Evolutionary conservation across 257 asterid genomes (phyloP).

Genomic region (Misopates orontium): DNA sequence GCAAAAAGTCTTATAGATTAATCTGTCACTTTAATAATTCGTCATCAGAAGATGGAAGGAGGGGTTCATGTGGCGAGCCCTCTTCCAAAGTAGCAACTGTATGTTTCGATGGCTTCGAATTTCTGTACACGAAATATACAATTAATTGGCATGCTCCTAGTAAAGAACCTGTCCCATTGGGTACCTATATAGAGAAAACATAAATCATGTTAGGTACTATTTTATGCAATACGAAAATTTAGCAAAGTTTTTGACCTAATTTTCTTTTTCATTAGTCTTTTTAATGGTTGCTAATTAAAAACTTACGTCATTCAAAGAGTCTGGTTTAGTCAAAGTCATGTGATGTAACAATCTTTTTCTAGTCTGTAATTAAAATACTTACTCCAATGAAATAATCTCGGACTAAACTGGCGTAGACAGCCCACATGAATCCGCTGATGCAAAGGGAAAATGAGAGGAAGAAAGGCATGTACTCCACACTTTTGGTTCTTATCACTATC

Average conservation of each 20-base stretch:
- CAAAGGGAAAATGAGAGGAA: conserved; percentile 31
- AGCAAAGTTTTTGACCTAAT: no score
- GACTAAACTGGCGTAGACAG: conserved; percentile 24
- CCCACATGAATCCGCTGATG: conserved; percentile 28
- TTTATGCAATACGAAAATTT: no score
- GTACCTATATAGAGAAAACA: background rate
- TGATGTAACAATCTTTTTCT: background rate
- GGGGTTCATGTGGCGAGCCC: no score
- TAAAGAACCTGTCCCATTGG: conserved; percentile 11
- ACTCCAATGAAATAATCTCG: conserved; percentile 28
- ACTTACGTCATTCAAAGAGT: no score
- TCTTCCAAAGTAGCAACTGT: no score
- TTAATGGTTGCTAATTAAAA: no score
- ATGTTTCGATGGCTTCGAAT: background rate
- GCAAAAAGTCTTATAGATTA: no score
- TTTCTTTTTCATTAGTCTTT: no score
- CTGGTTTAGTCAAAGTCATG: background rate
- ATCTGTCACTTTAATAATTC: no score
- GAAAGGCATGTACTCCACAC: conserved; percentile 38
- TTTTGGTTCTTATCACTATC: conserved; percentile 29
- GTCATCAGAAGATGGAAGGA: no score
- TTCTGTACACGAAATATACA: conserved; percentile 11
- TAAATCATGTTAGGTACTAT: background rate
- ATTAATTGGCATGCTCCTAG: conserved; percentile 14
- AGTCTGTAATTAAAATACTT: background rate